Percentiles rank a stretch among this genome's conserved stretches.
Conservation (phyloP, 2,329 filamentous ascomycete genomes). For the Cercospora canescens region DNA sequence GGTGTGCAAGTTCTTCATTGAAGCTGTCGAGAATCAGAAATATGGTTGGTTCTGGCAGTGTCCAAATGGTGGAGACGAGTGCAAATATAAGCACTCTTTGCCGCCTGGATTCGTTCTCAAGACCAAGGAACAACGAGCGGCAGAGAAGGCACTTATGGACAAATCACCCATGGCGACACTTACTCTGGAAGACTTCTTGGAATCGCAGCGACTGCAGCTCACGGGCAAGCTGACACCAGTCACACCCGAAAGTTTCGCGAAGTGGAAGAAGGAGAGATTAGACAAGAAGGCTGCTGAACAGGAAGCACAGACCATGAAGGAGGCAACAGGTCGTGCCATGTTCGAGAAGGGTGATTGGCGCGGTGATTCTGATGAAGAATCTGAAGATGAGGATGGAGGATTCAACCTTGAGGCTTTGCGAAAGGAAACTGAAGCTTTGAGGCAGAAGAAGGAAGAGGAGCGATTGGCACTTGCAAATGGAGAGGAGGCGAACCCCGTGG, state of each 20-base stretch:
- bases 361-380: constrained; percentile 47
- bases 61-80: constrained; percentile 94
- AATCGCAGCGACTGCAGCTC: constrained; percentile 93
- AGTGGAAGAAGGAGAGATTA: constrained; percentile 94
- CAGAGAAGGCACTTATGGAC: constrained; percentile 93
- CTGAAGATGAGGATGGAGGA: constrained; percentile 59
- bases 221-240: constrained; percentile 90
- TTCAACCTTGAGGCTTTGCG: constrained; percentile 85
- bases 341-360: constrained; percentile 95
- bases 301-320: constrained; percentile 85
- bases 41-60: constrained; percentile 99
- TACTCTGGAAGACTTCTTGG: constrained; percentile 94
- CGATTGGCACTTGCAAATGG: constrained; percentile 40
- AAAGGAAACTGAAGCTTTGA: constrained; percentile 77
- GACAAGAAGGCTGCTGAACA: constrained; percentile 96
- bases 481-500: constrained; percentile 13
- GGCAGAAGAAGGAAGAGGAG: constrained; percentile 77
- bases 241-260: constrained; percentile 86
- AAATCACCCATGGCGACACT: constrained; percentile 93
- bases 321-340: constrained; percentile 89
- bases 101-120: constrained; percentile 95
- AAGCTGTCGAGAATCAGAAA: constrained; percentile 96
- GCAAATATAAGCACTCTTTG: constrained; percentile 96
- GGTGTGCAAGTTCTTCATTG: constrained; percentile 98
- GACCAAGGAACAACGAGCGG: constrained; percentile 93